Evolutionary conservation across 2,329 filamentous ascomycete species (phyloP), one percentile per base, ranked within the genome.

Genomic region (Blastomyces emzantsi): DNA sequence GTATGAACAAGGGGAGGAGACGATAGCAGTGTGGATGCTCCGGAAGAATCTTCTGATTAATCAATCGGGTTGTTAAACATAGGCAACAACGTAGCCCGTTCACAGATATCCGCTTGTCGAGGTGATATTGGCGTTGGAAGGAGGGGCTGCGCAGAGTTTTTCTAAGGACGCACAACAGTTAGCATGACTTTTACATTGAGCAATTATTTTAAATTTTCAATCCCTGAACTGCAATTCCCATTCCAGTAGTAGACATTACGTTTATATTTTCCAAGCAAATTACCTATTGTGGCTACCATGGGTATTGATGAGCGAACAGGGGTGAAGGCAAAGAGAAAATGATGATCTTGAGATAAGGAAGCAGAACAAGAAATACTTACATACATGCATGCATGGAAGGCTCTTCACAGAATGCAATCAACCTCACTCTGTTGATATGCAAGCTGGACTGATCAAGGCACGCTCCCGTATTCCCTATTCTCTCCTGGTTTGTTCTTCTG

Each of bases 21-120:
- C 1, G 73, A 76, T 4, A 71, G 69, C 8, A 67, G 67, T 13
- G 73, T 73, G 1, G 74, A 75, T 30, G 71, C 69, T 36, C 67
- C 70, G 19, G 67, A 60, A 59, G 69, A 71, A 3, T 69, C 69
- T 43, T 66, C 67, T 57, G 64, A 64, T 2, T 72, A 73, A 49
- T 71, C 70, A n/a, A 67, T 68, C 13, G 68, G 64, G n/a, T 70
- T 73, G 8, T 69, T 70, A 0, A 70, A 72, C 9, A 67, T 71
- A 30, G 71, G 71, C 19, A 22, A 13, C 7, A 15, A 17, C 30
- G n/a, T 47, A 61, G 13, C 39, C 19, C 15, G n/a, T 54, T 28
- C 28, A 17, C 2, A 36, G 4, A 41, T n/a, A 56, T 13, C 3
- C 33, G 30, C 3, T 39, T 25, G 54, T 13, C 4, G 55, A 25